Base-by-base conservation (phyloP, 768 basidiomycete species). In the Mycena leptocephala region DNA sequence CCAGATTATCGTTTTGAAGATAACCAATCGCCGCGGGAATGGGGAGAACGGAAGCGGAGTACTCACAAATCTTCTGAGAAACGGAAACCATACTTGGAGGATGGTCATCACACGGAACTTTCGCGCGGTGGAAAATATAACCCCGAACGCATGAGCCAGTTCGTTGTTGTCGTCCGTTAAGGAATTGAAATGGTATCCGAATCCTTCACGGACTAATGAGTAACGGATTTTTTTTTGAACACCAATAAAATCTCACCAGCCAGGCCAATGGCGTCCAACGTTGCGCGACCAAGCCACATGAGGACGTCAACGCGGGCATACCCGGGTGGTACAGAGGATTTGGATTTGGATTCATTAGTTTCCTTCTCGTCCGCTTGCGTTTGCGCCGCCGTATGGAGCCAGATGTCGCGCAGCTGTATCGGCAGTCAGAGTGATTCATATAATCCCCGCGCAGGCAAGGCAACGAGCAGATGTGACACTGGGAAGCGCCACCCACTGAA, bases 241-340 rank as follows among this genome's bases (percentile, higher is more conserved):
- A 39, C 69, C 28, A 11, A 48, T 39, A 46, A 66, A 41, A 24
- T 26, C 82, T 53, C 77, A 88, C 92, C 93, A 8, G 95, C 91
- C 55, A 92, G 83, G 11, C 93, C 93, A 61, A 95, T 93, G 66
- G 92, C 89, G 74, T 94, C 94, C 20, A 94, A 84, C 3, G 92
- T 93, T 6, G 92, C 89, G 32, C 90, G 89, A 7, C 87, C 88
- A 2, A 94, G 85, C 89, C 90, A 93, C 20, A 82, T 76, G 67
- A 91, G 82, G 5, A 89, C 89, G 65, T 95, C 93, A 55, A 93
- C 81, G 13, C 85, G 82, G n/a, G 77, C 72, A 30, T 53, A 74
- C 20, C 73, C 70, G 9, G 72, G 61, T 10, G 41, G 53, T 20
- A 59, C 39, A 13, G 74, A 65, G 11, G 63, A 51, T 11, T 76